phyloP scores from a whole-genome alignment of 305 asterid genomes.

The Fraxinus sp. region DNA sequence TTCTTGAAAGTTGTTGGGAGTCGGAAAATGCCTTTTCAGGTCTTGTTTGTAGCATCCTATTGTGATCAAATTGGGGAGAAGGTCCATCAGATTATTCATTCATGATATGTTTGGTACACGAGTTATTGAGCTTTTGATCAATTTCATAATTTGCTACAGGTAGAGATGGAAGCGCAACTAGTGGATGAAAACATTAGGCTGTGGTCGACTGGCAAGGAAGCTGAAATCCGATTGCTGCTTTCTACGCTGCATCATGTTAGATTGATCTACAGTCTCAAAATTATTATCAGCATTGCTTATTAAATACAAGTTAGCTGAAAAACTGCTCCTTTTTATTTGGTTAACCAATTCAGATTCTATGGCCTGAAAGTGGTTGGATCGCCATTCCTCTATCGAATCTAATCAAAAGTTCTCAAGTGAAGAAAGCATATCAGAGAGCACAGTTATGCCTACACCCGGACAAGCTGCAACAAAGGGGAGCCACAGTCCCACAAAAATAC shows the following conservation, averaged over 20 bases:
- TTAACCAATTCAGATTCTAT: conserved; percentile 50
- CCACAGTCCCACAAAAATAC: conserved; percentile 60
- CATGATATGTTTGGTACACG: background rate
- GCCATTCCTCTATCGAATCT: conserved; percentile 41
- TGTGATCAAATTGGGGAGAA: background rate
- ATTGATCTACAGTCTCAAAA: background rate
- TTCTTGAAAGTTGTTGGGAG: background rate
- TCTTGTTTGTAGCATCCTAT: background rate
- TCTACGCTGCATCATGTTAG: conserved; percentile 74
- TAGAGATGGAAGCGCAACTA: conserved; percentile 47
- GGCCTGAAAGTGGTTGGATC: conserved; percentile 68
- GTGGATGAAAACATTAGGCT: conserved; percentile 56
- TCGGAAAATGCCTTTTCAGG: background rate
- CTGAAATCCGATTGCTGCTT: conserved; percentile 65
- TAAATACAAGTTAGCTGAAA: background rate
- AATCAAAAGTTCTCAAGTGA: conserved; percentile 53
- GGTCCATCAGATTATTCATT: background rate
- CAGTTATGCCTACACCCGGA: conserved; percentile 78
- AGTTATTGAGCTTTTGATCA: background rate
- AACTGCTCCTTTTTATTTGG: background rate
- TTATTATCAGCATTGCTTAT: background rate
- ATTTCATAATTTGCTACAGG: conserved; percentile 14
- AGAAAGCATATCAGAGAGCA: conserved; percentile 81
- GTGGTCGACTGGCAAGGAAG: conserved; percentile 69
- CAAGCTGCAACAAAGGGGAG: conserved; percentile 82